Conservation (phyloP, 306 rosid species). For the Ceratonia siliqua region DNA sequence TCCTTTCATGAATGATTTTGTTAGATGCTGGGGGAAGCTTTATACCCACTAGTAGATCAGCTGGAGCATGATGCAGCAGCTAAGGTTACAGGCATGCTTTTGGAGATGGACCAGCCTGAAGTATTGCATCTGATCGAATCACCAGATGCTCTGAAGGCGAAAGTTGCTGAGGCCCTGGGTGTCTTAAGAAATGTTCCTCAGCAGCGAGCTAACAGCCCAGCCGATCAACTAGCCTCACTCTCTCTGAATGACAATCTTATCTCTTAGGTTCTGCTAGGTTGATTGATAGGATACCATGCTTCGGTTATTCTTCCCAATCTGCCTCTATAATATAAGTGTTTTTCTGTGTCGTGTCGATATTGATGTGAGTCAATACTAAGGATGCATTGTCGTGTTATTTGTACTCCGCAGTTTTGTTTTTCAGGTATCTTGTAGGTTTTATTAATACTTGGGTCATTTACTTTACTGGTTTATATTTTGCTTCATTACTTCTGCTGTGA, state of each 20-base stretch:
- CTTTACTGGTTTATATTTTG: slow-evolving; percentile 24
- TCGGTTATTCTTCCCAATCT: not conserved
- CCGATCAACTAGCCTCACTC: slow-evolving; percentile 62
- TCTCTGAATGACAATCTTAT: slow-evolving; percentile 53
- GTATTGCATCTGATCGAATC: slow-evolving; percentile 70
- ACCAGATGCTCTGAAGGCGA: slow-evolving; percentile 62
- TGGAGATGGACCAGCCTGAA: slow-evolving; percentile 83
- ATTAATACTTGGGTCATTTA: slow-evolving; percentile 20
- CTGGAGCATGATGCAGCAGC: slow-evolving; percentile 67
- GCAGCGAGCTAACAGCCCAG: slow-evolving; percentile 47
- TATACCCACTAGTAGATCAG: slow-evolving; percentile 64
- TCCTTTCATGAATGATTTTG: not conserved
- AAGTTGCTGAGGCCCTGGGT: slow-evolving; percentile 71
- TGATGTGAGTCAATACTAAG: slow-evolving; percentile 14
- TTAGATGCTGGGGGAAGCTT: slow-evolving; percentile 72
- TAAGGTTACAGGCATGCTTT: slow-evolving; percentile 75
- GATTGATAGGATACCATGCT: not conserved
- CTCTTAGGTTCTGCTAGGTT: slow-evolving; percentile 24
- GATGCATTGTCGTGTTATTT: not conserved
- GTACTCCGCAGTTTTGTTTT: not conserved
- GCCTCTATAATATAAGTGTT: too few species aligned
- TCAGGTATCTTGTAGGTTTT: too few species aligned
- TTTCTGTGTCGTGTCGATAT: too few species aligned
- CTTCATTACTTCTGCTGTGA: not conserved
- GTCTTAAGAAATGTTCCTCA: slow-evolving; percentile 67